Evolutionary conservation across 2,329 filamentous ascomycete genomes (phyloP), one percentile per base, ranked within the genome.

Genomic region (Gliomastix tumulicola): DNA sequence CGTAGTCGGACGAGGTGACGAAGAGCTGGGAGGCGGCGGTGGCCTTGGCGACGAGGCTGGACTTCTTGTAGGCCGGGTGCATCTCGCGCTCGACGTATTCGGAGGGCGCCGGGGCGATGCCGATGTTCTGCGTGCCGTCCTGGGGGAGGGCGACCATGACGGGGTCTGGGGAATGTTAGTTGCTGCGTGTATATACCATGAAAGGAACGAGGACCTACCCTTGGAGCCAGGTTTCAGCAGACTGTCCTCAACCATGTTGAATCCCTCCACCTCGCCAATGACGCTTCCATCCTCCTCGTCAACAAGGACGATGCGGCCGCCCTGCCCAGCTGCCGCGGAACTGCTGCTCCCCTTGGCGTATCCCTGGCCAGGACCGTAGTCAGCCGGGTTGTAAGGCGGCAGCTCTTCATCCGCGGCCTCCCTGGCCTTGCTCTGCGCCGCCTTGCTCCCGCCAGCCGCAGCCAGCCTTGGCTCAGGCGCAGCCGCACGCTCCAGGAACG

Each of bases 241-340:
- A 20, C 76, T 69, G 45, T 89, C 78, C 53, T 96, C 88, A 13
- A 90, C 70, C 15, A 95, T 74, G 45, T 88, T 70, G 51, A 87
- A 90, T 15, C 82, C 84, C 40, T 90, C 84, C 43, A 98, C 67
- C 64, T 98, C 90, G 32, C 92, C 92, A 20, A 98, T 85, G 8
- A 98, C 85, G 49, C 87, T 94, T 36, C 92, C 92, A 61, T 98
- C 85, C 56, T 97, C 90, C 60, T 98, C 92, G 53, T 98, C 88
- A 13, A 98, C 71, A 9, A 98, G 72, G 6, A 98, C 90, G 48
- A 96, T 90, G 57, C 92, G 81, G 13, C 89, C 86, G 23, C 76
- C 58, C 37, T 79, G 71, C 11, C 13, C 11, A 38, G 50, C 56
- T 13, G 41, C 20, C 21, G 52, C 39, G 5, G 68, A 66, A 49